Evolutionary conservation across 1,284 basidiomycete species (phyloP).

Genomic region (Sanghuangporus weigelae): DNA sequence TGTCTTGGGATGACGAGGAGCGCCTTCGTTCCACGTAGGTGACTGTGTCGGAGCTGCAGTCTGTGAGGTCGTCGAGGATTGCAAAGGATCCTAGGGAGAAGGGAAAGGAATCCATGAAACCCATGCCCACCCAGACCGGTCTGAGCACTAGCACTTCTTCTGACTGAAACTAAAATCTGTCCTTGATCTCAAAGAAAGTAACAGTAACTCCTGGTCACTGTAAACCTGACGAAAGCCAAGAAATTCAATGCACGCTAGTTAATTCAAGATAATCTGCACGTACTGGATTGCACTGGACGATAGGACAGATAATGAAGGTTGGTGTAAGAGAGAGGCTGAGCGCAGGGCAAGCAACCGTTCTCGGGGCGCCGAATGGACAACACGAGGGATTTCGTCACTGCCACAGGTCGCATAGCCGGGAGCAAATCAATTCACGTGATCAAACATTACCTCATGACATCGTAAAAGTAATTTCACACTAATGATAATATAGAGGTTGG

Average conservation of each 20-base stretch:
- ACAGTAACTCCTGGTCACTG: not conserved
- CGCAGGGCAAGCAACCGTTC: not conserved
- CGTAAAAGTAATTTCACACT: no score
- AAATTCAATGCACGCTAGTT: not conserved
- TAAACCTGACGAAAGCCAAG: not conserved
- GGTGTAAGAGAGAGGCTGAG: not conserved
- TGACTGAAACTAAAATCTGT: no score
- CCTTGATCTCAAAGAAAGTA: not conserved
- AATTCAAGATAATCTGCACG: not conserved
- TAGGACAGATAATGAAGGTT: not conserved
- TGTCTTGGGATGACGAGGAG: not conserved
- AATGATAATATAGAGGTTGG: no score
- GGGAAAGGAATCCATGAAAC: slow-evolving; percentile 7
- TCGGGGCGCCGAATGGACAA: not conserved
- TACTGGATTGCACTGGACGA: not conserved
- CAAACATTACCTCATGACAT: not conserved
- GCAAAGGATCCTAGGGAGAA: slow-evolving; percentile 14
- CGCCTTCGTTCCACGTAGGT: slow-evolving; percentile 11
- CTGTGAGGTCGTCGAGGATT: slow-evolving; percentile 17
- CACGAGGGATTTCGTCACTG: not conserved
- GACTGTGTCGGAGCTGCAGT: slow-evolving; percentile 14
- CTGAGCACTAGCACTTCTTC: not conserved
- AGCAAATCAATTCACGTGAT: not conserved
- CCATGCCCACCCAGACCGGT: slow-evolving; percentile 1
- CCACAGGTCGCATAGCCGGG: not conserved